Base-by-base conservation (phyloP, 179 eudicot species). In the Monotropa hypopitys region DNA sequence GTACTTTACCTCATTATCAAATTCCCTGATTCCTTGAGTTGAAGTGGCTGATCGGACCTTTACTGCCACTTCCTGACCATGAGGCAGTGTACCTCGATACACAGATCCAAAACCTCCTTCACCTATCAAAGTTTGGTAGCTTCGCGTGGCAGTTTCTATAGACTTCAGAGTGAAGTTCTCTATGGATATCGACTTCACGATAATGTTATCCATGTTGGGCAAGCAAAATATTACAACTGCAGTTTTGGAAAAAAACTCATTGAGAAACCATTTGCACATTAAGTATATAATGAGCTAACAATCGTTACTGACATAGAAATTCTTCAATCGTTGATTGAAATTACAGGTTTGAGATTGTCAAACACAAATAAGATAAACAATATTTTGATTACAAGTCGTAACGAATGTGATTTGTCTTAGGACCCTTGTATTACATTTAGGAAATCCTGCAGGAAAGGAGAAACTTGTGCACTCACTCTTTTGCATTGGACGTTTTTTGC, bases 41-140 rank as follows among this genome's bases (percentile, higher is more conserved):
- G 90, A 88, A 33, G 87, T 88, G 76, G 88, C 86, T 77, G 90
- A 88, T 11, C 86, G 86, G 73, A 88, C 90, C 78, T 88, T 88
- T 47, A 88, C 90, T 16, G 90, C 90, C 23, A 86, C 90, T 79
- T 88, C 88, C 84, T 86, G 81, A 79, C 90, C 90, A 80, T 86
- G 85, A 11, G 72, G 68, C 28, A 86, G 73, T 63, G 87, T 81
- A 53, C 90, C 90, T 75, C 87, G 88, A 78, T 82, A 87, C 43
- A 87, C 90, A 57, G 90, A 70, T 76, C 90, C 90, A 75, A 87
- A 87, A 40, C 90, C 90, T 6, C 90, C 90, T 84, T 88, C 90
- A 45, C 90, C 90, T 79, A 88, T 86, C 77, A 88, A 67, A 32
- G 83, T 84, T 66, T 84, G 79, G 86, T 88, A 88, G 42, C 81